Evolutionary conservation across 176 grass and related monocot species (phyloP).

Genomic region (Musa troglodytarum): DNA sequence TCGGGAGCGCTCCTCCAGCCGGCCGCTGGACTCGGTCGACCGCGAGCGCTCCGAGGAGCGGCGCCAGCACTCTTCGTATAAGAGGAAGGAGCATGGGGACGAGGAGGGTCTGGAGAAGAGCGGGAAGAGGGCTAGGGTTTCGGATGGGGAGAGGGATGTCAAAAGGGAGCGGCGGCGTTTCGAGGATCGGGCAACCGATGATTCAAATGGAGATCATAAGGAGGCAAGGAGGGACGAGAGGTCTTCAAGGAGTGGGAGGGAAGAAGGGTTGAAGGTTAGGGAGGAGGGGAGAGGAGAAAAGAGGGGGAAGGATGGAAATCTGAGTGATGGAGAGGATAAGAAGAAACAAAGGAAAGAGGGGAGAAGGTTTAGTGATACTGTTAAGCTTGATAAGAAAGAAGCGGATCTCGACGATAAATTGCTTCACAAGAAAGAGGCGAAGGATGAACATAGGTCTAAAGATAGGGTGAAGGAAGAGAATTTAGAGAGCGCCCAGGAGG

Average conservation of each 20-base stretch:
- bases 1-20: conserved; percentile 32
- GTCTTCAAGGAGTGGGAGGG: neutral
- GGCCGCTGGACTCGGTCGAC: conserved; percentile 47
- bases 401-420: neutral
- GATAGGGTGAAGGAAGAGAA: conserved; percentile 21
- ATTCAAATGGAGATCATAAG: conserved; percentile 5
- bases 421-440: neutral
- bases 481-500: conserved; percentile 13
- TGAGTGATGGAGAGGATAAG: conserved; percentile 3
- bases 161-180: conserved; percentile 21
- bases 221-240: conserved; percentile 8
- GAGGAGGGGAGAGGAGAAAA: conserved; percentile 8
- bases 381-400: conserved; percentile 10
- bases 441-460: conserved; percentile 15
- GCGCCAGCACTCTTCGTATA: conserved; percentile 34
- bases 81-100: conserved; percentile 29
- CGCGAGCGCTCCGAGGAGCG: conserved; percentile 35
- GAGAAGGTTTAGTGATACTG: conserved; percentile 33
- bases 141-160: conserved; percentile 2
- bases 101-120: conserved; percentile 16
- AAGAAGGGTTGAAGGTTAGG: neutral
- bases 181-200: conserved; percentile 3
- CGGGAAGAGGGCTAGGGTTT: conserved; percentile 20
- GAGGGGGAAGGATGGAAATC: neutral
- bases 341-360: conserved; percentile 23